These are phyloP conservation scores for Torulaspora franciscae DNA, from an alignment of 805 yeast genomes.

Conservation along the genomic window DNA sequence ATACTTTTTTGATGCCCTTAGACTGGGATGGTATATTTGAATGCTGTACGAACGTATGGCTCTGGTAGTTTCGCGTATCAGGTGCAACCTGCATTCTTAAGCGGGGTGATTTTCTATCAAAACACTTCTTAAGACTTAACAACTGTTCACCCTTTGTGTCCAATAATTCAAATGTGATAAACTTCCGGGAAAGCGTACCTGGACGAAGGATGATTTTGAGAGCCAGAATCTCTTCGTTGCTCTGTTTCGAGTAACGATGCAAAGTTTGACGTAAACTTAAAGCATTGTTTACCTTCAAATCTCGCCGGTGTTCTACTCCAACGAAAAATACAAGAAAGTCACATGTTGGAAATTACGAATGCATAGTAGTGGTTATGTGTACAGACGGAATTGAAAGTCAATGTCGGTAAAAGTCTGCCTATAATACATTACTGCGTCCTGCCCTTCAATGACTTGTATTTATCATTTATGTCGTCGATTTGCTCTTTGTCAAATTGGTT, in stretches of 20 bases:
- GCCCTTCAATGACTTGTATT: slow-evolving; percentile 43
- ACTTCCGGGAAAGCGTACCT: background rate
- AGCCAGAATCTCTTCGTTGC: background rate
- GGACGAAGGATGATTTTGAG: background rate
- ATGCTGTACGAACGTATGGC: slow-evolving; percentile 3
- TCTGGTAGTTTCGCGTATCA: slow-evolving; percentile 3
- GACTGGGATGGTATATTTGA: slow-evolving; percentile 1
- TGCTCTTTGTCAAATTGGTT: slow-evolving; percentile 71
- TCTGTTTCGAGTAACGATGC: background rate
- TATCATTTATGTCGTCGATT: slow-evolving; percentile 55
- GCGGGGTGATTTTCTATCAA: background rate
- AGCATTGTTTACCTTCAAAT: slow-evolving; percentile 7
- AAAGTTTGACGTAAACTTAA: slow-evolving; percentile 1
- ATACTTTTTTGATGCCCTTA: slow-evolving; percentile 34
- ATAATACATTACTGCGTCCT: background rate
- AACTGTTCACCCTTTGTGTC: background rate
- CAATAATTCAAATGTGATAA: background rate
- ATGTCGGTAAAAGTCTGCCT: background rate
- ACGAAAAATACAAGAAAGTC: background rate
- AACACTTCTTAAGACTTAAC: background rate
- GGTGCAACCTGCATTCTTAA: slow-evolving; percentile 6
- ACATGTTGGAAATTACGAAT: background rate
- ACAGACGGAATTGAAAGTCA: background rate
- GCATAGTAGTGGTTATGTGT: background rate
- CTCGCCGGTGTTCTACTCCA: slow-evolving; percentile 2